These are phyloP conservation scores for Pyrus hybrid DNA, from an alignment of 331 rosid genomes.

Conservation along the genomic window DNA sequence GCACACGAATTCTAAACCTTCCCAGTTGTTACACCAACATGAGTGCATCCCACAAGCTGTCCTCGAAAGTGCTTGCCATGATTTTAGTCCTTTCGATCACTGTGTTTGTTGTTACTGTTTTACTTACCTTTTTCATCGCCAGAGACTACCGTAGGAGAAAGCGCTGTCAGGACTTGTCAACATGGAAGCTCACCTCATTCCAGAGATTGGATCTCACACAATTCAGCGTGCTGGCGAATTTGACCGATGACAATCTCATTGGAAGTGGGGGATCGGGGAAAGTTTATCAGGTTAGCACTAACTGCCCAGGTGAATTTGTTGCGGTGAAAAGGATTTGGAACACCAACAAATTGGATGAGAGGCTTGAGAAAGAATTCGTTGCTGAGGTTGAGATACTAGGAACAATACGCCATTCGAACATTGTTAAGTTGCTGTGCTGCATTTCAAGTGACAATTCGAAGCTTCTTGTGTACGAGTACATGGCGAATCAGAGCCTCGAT, in stretches of 20 bases:
- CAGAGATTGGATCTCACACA: constrained; percentile 61
- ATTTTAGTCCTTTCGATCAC: constrained; percentile 15
- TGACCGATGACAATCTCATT: constrained; percentile 55
- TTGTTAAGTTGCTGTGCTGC: constrained; percentile 68
- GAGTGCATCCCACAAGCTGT: constrained; percentile 20
- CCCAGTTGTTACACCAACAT: constrained; percentile 28
- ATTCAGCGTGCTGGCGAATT: constrained; percentile 35
- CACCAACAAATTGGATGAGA: constrained; percentile 29
- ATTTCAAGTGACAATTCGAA: constrained; percentile 44
- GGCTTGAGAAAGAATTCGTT: constrained; percentile 54
- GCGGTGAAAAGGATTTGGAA: constrained; percentile 71
- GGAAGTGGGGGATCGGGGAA: constrained; percentile 81
- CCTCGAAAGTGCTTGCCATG: constrained; percentile 35
- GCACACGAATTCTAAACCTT: constrained; percentile 18
- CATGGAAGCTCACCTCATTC: constrained; percentile 75
- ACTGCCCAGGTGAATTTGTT: constrained; percentile 29
- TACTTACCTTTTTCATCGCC: constrained; percentile 12
- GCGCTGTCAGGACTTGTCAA: constrained; percentile 19
- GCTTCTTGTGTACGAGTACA: constrained; percentile 79
- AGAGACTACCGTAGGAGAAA: constrained; percentile 14
- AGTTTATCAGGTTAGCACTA: constrained; percentile 47
- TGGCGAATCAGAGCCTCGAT: constrained; percentile 63
- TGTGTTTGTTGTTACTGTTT: constrained; percentile 20
- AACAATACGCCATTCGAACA: constrained; percentile 64
- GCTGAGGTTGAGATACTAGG: constrained; percentile 63